phyloP scores from a whole-genome alignment of 495 filamentous ascomycete genomes.

The Cetradonia linearis region DNA sequence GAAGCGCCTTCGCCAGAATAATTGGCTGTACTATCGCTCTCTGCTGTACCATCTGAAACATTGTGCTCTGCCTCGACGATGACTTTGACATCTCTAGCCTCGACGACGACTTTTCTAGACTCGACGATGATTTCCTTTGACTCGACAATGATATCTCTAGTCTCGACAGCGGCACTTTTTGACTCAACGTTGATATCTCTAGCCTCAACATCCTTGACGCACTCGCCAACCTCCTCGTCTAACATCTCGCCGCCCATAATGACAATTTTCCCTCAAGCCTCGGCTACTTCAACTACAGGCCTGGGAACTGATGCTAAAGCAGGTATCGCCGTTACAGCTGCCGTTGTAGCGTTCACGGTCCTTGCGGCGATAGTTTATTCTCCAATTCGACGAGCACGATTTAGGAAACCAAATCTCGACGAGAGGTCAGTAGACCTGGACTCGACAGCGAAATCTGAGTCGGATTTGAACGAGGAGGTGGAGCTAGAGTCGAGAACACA shows the following conservation, averaged over 20 bases:
- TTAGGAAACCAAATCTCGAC: background rate
- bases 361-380: background rate
- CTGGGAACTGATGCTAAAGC: background rate
- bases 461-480: too few species aligned
- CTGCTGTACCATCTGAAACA: background rate
- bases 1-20: constrained; percentile 1
- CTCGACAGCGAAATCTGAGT: background rate
- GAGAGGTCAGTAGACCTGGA: background rate
- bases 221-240: background rate
- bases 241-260: background rate
- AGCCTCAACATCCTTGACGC: background rate
- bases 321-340: background rate
- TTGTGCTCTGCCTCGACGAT: background rate
- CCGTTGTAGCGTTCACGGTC: background rate
- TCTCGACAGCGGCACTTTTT: background rate
- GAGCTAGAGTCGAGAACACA: too few species aligned
- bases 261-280: background rate
- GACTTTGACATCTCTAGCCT: background rate
- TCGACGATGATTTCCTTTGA: background rate
- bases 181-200: background rate
- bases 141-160: background rate
- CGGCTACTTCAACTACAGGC: background rate
- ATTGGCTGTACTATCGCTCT: background rate
- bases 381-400: background rate
- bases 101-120: background rate